A percentile compares a stretch with the other conserved stretches of the same genome.
phyloP scores from a whole-genome alignment of 768 basidiomycete genomes.

The Mycena epipterygia region DNA sequence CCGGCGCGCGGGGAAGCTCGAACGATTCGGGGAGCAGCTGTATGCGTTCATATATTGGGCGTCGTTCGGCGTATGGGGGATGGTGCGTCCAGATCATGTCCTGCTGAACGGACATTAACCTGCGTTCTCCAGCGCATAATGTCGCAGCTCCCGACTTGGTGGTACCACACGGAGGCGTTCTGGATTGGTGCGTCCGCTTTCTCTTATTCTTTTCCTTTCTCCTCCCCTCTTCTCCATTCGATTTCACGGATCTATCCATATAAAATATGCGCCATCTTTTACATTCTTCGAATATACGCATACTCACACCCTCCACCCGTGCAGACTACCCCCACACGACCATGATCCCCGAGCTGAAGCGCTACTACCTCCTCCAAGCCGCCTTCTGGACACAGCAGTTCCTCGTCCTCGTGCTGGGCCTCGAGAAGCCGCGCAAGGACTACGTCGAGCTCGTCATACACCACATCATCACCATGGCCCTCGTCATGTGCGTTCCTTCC shows the following conservation, averaged over 20 bases:
- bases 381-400: slow-evolving; percentile 97
- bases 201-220: no score
- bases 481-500: slow-evolving; percentile 76
- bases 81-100: slow-evolving; percentile 63
- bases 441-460: slow-evolving; percentile 89
- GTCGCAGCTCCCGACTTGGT: slow-evolving; percentile 84
- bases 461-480: slow-evolving; percentile 94
- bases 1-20: slow-evolving; percentile 71
- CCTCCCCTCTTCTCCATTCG: no score
- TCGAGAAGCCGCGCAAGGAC: slow-evolving; percentile 97
- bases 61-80: slow-evolving; percentile 78
- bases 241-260: no score
- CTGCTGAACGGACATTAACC: slow-evolving; percentile 12
- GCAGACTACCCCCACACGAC: slow-evolving; percentile 90
- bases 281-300: no score
- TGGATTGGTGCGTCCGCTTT: slow-evolving; percentile 76
- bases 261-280: no score
- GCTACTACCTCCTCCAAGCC: slow-evolving; percentile 93
- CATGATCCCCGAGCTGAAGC: slow-evolving; percentile 86
- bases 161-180: slow-evolving; percentile 86
- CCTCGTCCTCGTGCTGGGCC: slow-evolving; percentile 81
- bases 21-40: slow-evolving; percentile 91
- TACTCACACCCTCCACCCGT: not conserved
- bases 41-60: slow-evolving; percentile 89
- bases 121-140: slow-evolving; percentile 75